Percentiles rank a stretch among this genome's conserved stretches.
Conservation (phyloP, 257 asterid genomes). For the Plantago ovata region DNA sequence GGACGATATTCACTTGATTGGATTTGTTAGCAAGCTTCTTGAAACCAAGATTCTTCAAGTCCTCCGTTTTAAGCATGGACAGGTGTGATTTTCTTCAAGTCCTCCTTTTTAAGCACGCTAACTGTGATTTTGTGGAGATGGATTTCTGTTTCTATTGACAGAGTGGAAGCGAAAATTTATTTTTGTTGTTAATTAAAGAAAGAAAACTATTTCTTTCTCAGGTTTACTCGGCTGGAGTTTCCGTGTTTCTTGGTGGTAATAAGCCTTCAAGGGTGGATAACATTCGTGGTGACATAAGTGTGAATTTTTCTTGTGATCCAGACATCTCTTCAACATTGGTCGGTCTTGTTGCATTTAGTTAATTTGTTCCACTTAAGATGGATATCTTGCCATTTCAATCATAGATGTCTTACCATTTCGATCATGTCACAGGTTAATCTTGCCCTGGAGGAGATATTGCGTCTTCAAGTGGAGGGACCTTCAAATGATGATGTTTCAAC, state of each 20-base stretch:
- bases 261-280: conserved; percentile 82
- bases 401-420: no score
- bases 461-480: conserved; percentile 87
- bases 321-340: conserved; percentile 81
- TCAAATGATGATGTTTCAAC: conserved; percentile 59
- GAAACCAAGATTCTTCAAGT: conserved; percentile 88
- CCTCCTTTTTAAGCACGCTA: conserved; percentile 62
- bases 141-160: not conserved
- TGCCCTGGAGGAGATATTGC: conserved; percentile 76
- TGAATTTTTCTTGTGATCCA: conserved; percentile 93
- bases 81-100: conserved; percentile 81
- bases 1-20: conserved; percentile 88
- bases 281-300: conserved; percentile 84
- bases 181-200: no score
- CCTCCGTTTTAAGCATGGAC: conserved; percentile 91
- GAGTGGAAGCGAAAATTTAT: no score
- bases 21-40: conserved; percentile 87
- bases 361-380: conserved; percentile 18
- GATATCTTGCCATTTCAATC: conserved; percentile 33
- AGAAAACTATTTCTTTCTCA: conserved; percentile 29
- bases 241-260: conserved; percentile 94
- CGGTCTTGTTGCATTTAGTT: conserved; percentile 22
- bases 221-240: conserved; percentile 96
- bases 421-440: conserved; percentile 57
- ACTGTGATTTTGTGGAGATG: not conserved